Conservation (phyloP, 148 eudicot genomes). For the Silene latifolia region DNA sequence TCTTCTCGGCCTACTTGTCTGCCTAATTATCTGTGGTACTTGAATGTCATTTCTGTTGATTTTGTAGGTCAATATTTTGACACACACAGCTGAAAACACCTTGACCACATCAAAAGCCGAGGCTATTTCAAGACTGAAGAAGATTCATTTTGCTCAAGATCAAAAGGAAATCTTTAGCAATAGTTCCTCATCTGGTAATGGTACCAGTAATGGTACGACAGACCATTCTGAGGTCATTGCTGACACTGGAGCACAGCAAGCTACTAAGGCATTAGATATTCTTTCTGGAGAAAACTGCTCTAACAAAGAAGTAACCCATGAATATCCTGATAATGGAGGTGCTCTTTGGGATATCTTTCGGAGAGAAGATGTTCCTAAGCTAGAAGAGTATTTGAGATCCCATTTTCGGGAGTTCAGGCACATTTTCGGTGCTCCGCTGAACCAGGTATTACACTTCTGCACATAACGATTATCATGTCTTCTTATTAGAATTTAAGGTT, state of each 20-base stretch:
- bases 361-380: conserved; percentile 59
- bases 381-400: conserved; percentile 53
- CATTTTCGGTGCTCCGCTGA: conserved; percentile 33
- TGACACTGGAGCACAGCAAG: neutral
- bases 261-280: neutral
- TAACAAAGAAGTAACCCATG: neutral
- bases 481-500: neutral
- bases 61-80: conserved; percentile 61
- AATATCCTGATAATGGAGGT: conserved; percentile 34
- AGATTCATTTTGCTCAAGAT: conserved; percentile 35
- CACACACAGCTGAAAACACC: conserved; percentile 50
- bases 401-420: conserved; percentile 68
- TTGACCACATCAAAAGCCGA: neutral
- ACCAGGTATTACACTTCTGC: conserved; percentile 34
- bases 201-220: too few species aligned
- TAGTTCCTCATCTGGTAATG: neutral
- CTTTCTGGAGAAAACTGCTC: neutral
- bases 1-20: neutral
- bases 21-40: neutral
- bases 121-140: conserved; percentile 26
- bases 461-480: neutral
- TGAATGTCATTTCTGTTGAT: conserved; percentile 2
- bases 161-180: conserved; percentile 34
- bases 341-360: conserved; percentile 79
- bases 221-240: neutral